Evolutionary conservation across 306 rosid species (phyloP), one percentile per base, ranked within the genome.

Genomic region (Acacia acuminata): DNA sequence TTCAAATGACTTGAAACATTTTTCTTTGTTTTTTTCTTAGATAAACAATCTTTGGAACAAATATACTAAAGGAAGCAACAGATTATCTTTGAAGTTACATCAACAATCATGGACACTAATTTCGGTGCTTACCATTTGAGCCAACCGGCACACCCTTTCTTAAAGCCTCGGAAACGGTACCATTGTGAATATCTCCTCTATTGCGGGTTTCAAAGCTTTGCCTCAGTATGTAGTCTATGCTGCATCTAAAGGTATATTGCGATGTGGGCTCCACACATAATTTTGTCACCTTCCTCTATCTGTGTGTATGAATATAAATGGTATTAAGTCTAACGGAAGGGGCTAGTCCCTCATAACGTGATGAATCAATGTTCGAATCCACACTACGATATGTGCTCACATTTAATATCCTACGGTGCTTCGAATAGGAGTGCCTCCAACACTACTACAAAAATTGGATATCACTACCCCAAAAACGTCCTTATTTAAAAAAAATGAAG

Each of bases 171-270:
- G 65, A 58, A 2, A n/a, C 0, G 65, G 65, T 10, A 58, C 32
- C 32, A 58, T 58, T 2, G 32, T 58, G 10, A 83, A 83, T 20
- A 42, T 65, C 0, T 85, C 91, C 2, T 88, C 88, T 1, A 20
- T 88, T 34, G 10, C 60, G 0, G 80, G 87, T 42, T 65, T 70
- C 9, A 86, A n/a, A 25, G 90, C 92, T 63, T 5, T 82, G 0
- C 92, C 94, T 19, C 4, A 9, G n/a, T 2, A 44, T 12, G 81
- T 88, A 13, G 66, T 82, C 22, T 89, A 90, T 83, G 87, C 85
- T 13, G 90, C 93, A 45, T 83, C 93, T 36, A 94, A 90, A 86
- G 94, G 97, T 84, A 56, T 20, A 65, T 69, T 10, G 14, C 8
- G 6, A 2, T 56, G 8, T 19, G 27, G 27, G 9, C 64, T 56